These are phyloP conservation scores for Alternaria incomplexa DNA, from an alignment of 2,329 filamentous ascomycete genomes.

Conservation along the genomic window DNA sequence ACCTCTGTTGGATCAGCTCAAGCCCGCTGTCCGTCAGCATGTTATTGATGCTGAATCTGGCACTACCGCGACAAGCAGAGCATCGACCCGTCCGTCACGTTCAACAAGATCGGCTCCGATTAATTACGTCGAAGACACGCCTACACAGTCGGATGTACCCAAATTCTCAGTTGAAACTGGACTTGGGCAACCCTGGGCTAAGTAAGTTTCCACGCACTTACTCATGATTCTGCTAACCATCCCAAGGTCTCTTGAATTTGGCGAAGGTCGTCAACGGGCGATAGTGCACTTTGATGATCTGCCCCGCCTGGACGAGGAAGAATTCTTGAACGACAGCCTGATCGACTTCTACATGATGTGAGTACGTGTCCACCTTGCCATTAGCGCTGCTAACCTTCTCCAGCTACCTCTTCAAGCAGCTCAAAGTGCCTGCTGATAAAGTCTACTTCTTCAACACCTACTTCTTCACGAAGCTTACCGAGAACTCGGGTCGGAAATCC, in stretches of 20 bases:
- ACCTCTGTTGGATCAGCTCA: neutral
- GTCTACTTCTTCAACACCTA: slow-evolving; percentile 93
- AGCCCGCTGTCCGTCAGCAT: neutral
- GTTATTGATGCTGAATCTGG: neutral
- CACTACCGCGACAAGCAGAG: neutral
- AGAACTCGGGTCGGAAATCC: slow-evolving; percentile 58
- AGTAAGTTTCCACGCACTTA: slow-evolving; percentile 12
- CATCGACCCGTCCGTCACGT: slow-evolving; percentile 12
- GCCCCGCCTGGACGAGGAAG: slow-evolving; percentile 76
- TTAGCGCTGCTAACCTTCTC: neutral
- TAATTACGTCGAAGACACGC: neutral
- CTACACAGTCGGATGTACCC: neutral
- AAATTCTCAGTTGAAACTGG: slow-evolving; percentile 31
- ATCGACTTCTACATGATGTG: slow-evolving; percentile 82
- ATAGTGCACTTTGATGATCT: slow-evolving; percentile 77
- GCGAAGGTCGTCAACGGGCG: slow-evolving; percentile 65
- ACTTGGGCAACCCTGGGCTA: slow-evolving; percentile 37
- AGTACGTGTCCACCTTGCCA: neutral
- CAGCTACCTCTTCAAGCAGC: slow-evolving; percentile 46
- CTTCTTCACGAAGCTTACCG: slow-evolving; percentile 79
- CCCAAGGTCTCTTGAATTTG: slow-evolving; percentile 65
- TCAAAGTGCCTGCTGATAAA: slow-evolving; percentile 58
- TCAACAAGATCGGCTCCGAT: slow-evolving; percentile 10
- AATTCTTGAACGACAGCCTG: slow-evolving; percentile 92
- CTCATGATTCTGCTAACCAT: slow-evolving; percentile 5